A percentile compares a stretch with the other conserved stretches of the same genome.
phyloP scores from a whole-genome alignment of 139 green algal species.

The Chlamydomonas eustigma region DNA sequence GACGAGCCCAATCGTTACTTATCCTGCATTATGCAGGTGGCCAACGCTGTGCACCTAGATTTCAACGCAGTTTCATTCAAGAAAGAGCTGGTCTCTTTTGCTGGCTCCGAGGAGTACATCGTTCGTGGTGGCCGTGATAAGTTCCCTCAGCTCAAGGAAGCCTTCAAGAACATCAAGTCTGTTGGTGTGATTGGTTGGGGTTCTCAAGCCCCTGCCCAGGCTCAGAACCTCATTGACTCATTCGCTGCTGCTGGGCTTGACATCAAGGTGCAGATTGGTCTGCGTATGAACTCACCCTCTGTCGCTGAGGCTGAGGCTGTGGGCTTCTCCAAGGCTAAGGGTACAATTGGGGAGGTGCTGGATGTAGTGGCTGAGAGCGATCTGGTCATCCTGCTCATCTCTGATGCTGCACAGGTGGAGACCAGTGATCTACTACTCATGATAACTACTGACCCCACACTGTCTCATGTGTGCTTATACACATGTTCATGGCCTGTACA shows the following conservation, averaged over 20 bases:
- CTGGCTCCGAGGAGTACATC: constrained; percentile 85
- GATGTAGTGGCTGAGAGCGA: constrained; percentile 86
- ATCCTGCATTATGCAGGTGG: constrained; percentile 13
- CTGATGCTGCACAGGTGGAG: constrained; percentile 87
- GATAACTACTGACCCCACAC: no score
- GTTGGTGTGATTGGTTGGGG: constrained; percentile 98
- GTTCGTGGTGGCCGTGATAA: constrained; percentile 91
- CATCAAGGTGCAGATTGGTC: constrained; percentile 87
- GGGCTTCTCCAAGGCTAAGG: constrained; percentile 84
- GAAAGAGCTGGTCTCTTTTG: constrained; percentile 72
- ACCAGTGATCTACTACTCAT: no score
- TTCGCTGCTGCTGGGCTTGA: constrained; percentile 83
- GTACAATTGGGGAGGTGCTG: constrained; percentile 95
- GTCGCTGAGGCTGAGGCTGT: constrained; percentile 77
- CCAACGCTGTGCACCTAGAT: constrained; percentile 37
- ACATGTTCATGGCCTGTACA: no score
- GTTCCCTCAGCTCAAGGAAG: constrained; percentile 77
- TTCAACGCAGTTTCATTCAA: constrained; percentile 56
- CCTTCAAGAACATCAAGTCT: constrained; percentile 76
- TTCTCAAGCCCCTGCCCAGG: constrained; percentile 89
- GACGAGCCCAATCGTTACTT: no score
- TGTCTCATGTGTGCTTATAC: no score
- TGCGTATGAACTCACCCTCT: constrained; percentile 77
- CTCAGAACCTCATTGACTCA: constrained; percentile 95
- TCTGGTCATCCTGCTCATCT: constrained; percentile 97